Evolutionary conservation across 2,329 filamentous ascomycete genomes (phyloP).

Genomic region (Xylariomycetidae sp.): DNA sequence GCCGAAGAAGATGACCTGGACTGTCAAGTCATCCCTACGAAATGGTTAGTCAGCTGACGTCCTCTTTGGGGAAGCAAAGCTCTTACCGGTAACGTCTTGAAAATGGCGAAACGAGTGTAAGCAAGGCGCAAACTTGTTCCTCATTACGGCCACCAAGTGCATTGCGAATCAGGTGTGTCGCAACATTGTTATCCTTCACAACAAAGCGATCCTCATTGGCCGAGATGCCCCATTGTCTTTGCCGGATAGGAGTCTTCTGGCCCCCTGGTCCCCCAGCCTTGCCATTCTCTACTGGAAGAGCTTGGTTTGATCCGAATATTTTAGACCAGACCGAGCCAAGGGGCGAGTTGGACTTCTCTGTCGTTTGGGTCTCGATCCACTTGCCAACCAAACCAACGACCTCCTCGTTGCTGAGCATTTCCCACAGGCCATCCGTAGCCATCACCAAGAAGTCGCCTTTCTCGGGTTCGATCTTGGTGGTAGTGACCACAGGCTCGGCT

Average conservation of each 20-base stretch:
- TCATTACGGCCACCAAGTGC: slow-evolving; percentile 88
- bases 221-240: slow-evolving; percentile 85
- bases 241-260: slow-evolving; percentile 79
- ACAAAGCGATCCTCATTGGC: slow-evolving; percentile 75
- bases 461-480: slow-evolving; percentile 81
- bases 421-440: slow-evolving; percentile 95
- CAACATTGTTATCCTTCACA: slow-evolving; percentile 91
- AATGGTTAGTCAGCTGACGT: slow-evolving; percentile 12
- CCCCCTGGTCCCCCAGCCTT: slow-evolving; percentile 49
- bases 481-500: slow-evolving; percentile 89
- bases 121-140: slow-evolving; percentile 86
- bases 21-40: slow-evolving; percentile 81
- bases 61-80: no score
- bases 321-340: slow-evolving; percentile 64
- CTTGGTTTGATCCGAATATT: slow-evolving; percentile 50
- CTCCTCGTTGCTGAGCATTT: slow-evolving; percentile 98
- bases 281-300: slow-evolving; percentile 70
- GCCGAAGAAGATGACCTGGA: slow-evolving; percentile 98
- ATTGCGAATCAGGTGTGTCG: slow-evolving; percentile 91
- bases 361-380: slow-evolving; percentile 79
- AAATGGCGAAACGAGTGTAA: slow-evolving; percentile 88
- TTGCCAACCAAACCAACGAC: slow-evolving; percentile 93
- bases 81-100: slow-evolving; percentile 81
- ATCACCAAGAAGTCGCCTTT: slow-evolving; percentile 94
- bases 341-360: slow-evolving; percentile 51